Evolutionary conservation across 768 basidiomycete genomes (phyloP), one percentile per base, ranked within the genome.

Genomic region (Rossbeevera mucosa): DNA sequence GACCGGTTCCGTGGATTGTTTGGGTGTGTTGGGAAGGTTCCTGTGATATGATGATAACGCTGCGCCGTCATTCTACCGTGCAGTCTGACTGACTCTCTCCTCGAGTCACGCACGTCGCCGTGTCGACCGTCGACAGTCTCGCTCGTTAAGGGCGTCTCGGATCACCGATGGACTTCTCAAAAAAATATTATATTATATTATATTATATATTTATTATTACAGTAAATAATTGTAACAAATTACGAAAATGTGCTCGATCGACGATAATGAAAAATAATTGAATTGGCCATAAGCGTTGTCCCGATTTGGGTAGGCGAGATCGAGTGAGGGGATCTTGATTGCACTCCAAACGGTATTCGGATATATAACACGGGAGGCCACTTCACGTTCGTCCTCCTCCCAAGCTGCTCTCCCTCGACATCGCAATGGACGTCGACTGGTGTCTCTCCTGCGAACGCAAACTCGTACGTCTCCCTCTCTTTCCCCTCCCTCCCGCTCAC

Each of bases 381-480:
- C 18, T 25, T 49, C 29, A 47, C 36, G 11, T 41, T 38, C 22
- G 44, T 47, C 43, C 50, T 61, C 64, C 49, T 55, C 56, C 64
- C 42, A 36, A 47, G 41, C 36, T 28, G n/a, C n/a, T 38, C 5
- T 36, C 21, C 20, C 18, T 36, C 44, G 26, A 14, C 40, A 11
- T 3, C 42, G 66, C 70, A 60, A 81, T 85, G 77, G 85, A 86
- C 69, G 76, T 78, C 58, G 80, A 86, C 72, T 86, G 83, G 82
- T 89, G 86, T 65, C 73, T 88, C 58, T 73, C 75, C 50, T 89
- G 86, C 74, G 74, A 76, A 58, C 75, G 77, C 57, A 78, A 76
- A 58, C 68, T 83, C 56, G 85, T 80, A 65, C 31, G 81, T 79
- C 0, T 21, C 22, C 12, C 50, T 43, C 33, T 29, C 28, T 33